A percentile compares a stretch with the other conserved stretches of the same genome.
Conservation (phyloP, 2,329 filamentous ascomycete genomes). For the Sclerotinia subarctica region DNA sequence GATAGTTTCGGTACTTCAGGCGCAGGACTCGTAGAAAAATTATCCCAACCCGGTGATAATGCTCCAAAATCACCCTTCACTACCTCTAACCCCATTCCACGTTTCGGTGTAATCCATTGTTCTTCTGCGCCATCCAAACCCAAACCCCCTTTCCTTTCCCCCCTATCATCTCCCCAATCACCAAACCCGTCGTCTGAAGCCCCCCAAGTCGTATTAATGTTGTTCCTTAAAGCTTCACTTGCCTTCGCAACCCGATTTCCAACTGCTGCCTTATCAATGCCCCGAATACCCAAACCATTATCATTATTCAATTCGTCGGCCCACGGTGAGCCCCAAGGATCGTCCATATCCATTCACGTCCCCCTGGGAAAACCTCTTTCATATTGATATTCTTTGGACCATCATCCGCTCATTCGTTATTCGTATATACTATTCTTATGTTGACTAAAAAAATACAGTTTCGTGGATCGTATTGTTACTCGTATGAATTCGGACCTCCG, state of each 20-base stretch:
- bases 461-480: slow-evolving; percentile 13
- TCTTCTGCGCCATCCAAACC: slow-evolving; percentile 27
- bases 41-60: slow-evolving; percentile 24
- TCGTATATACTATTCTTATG: slow-evolving; percentile 4
- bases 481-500: not conserved
- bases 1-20: slow-evolving; percentile 20
- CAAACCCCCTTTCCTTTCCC: slow-evolving; percentile 16
- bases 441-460: not conserved
- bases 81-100: slow-evolving; percentile 7
- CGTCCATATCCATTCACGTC: slow-evolving; percentile 38
- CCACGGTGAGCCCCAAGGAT: slow-evolving; percentile 42
- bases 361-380: slow-evolving; percentile 26
- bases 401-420: not conserved
- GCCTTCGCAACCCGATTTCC: slow-evolving; percentile 22
- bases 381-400: slow-evolving; percentile 33
- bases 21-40: slow-evolving; percentile 3
- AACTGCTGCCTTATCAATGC: slow-evolving; percentile 16
- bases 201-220: slow-evolving; percentile 33
- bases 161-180: slow-evolving; percentile 31
- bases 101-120: slow-evolving; percentile 21
- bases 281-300: not conserved
- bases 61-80: slow-evolving; percentile 18
- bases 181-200: slow-evolving; percentile 32
- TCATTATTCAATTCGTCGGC: slow-evolving; percentile 35
- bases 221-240: slow-evolving; percentile 26